Base-by-base conservation (phyloP, 2,329 filamentous ascomycete species). In the Aspergillus fumigatiaffinis region DNA sequence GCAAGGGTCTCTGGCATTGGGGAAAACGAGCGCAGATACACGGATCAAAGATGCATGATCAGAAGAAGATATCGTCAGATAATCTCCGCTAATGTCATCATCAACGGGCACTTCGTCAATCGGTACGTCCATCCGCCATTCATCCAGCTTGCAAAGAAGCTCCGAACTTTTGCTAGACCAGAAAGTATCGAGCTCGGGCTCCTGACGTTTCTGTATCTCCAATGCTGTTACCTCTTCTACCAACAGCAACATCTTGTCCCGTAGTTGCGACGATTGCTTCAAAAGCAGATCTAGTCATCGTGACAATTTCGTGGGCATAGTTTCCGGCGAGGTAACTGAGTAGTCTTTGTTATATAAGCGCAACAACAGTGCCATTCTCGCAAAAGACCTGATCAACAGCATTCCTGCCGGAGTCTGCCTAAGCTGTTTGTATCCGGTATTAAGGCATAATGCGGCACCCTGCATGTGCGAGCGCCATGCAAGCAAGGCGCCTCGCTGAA, bases 311-410 rank as follows among this genome's bases (percentile, higher is more conserved):
- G 46, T 21, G 3, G 51, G 26, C 60, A 62, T 61, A 20, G 48
- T 50, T 14, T 53, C 44, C 42, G 52, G 38, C 3, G 52, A 56
- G 8, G 60, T 62, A 6, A 62, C 60, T 8, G 59, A 55, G 42
- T 56, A 58, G 5, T 59, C 44, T 42, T 57, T 51, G 42, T 62
- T 62, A 23, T 62, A 59, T 29, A 62, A 41, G 23, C 58, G 58
- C 9, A 62, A 28, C 4, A 62, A 48, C 20, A 62, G 58, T 8
- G 60, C 55, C 60, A 62, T 62, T 14, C 60, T 50, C 9, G 60
- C 53, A 46, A 62, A 62, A 4, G 60, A 56, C 28, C 51, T 54
- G 10, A 55, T 52, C 20, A 62, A 46, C 29, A 55, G 29, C 47
- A 60, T 60, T 17, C 60, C 60, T 21, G 52, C 49, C 3, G 50